Percentiles rank a stretch among this genome's conserved stretches.
phyloP scores from a whole-genome alignment of 2,329 filamentous ascomycete genomes.

The Pseudogymnoascus sp. region DNA sequence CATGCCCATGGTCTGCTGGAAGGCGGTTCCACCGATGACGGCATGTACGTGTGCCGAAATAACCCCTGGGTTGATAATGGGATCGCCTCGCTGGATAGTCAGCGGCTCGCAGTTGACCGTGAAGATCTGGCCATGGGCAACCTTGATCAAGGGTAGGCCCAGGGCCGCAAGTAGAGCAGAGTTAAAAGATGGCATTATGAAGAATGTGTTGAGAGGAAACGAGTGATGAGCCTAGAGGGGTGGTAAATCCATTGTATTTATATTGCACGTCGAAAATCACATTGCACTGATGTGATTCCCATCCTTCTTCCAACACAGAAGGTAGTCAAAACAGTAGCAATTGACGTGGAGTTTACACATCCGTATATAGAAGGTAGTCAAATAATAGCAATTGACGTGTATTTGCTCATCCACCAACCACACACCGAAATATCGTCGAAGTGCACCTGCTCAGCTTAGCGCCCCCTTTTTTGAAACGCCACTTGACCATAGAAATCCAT shows the following conservation, averaged over 20 bases:
- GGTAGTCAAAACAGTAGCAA: background rate
- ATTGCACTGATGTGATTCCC: background rate
- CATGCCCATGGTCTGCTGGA: constrained; percentile 18
- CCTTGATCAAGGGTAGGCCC: background rate
- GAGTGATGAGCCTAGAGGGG: background rate
- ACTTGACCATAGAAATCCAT: background rate
- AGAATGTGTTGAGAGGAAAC: background rate
- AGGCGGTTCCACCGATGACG: constrained; percentile 22
- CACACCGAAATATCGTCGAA: background rate
- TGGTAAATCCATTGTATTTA: background rate
- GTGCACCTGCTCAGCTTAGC: background rate
- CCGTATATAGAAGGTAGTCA: background rate
- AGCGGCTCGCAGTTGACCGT: constrained; percentile 15
- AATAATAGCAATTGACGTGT: background rate
- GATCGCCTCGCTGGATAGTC: constrained; percentile 16
- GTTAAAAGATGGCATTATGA: background rate
- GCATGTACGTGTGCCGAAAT: constrained; percentile 20
- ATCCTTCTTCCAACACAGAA: background rate
- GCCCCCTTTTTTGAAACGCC: background rate
- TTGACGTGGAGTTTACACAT: background rate
- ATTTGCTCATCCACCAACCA: background rate
- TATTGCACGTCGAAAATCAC: background rate
- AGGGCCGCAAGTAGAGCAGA: background rate
- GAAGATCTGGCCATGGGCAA: constrained; percentile 8
- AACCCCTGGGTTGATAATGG: constrained; percentile 19